Percentiles rank a stretch among this genome's conserved stretches.
These are phyloP conservation scores for Penicillium sp. DNA, from an alignment of 2,329 filamentous ascomycete genomes.

Conservation along the genomic window DNA sequence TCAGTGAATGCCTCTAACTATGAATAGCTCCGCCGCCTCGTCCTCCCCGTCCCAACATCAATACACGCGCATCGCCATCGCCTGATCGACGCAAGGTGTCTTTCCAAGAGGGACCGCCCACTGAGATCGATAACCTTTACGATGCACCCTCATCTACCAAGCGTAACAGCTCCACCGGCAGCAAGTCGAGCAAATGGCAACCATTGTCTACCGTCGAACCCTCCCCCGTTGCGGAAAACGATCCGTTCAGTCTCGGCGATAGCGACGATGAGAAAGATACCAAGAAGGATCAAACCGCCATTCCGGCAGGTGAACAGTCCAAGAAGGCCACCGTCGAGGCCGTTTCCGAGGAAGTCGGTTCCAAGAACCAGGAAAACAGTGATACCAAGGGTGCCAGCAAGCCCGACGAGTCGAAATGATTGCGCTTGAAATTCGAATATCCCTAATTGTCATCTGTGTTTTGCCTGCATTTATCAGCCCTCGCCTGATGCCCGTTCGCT, in stretches of 20 bases:
- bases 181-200: conserved; percentile 93
- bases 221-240: conserved; percentile 81
- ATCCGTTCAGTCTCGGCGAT: conserved; percentile 94
- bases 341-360: conserved; percentile 43
- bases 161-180: conserved; percentile 52
- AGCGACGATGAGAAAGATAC: conserved; percentile 87
- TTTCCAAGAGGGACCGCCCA: conserved; percentile 65
- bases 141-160: conserved; percentile 60
- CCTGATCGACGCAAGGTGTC: conserved; percentile 55
- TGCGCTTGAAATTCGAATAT: conserved; percentile 4
- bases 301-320: conserved; percentile 58
- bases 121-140: conserved; percentile 78
- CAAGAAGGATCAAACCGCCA: conserved; percentile 63
- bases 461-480: neutral
- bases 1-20: conserved; percentile 1
- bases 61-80: conserved; percentile 67
- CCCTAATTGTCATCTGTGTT: neutral
- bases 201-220: conserved; percentile 84
- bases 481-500: neutral
- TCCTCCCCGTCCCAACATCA: conserved; percentile 70
- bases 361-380: conserved; percentile 23
- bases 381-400: conserved; percentile 19
- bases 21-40: conserved; percentile 56
- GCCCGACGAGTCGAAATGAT: conserved; percentile 30
- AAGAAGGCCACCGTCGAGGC: conserved; percentile 63